Percentiles rank a stretch among this genome's conserved stretches.
Conservation (phyloP, 129 eudicot genomes). For the Chrysanthemum makinoi region DNA sequence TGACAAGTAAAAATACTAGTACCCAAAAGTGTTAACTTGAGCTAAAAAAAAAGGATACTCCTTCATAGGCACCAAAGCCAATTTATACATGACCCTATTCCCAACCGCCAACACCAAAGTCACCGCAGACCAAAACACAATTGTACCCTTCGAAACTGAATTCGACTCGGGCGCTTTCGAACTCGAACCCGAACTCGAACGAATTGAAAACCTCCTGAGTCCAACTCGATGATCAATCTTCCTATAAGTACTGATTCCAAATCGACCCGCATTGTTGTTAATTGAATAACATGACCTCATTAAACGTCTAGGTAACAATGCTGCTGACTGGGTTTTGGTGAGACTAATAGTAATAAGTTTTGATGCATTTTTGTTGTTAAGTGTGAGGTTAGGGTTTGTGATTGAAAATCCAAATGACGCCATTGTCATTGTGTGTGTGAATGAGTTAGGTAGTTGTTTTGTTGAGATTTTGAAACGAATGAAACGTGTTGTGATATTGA, state of each 20-base stretch:
- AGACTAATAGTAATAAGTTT: neutral
- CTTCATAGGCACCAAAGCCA: slow-evolving; percentile 92
- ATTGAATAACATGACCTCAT: neutral
- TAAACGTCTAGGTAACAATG: neutral
- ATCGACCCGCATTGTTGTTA: slow-evolving; percentile 11
- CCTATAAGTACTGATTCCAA: slow-evolving; percentile 19
- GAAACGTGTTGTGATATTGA: too few relatives aligned
- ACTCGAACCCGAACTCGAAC: slow-evolving; percentile 20
- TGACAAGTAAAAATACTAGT: neutral
- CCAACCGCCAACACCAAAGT: slow-evolving; percentile 66
- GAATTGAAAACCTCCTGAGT: slow-evolving; percentile 8
- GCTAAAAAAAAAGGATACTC: slow-evolving; percentile 88
- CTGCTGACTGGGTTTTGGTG: neutral
- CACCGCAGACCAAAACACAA: slow-evolving; percentile 48
- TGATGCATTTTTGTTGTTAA: neutral
- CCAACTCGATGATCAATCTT: slow-evolving; percentile 17
- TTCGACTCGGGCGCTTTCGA: neutral
- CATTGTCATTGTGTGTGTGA: neutral
- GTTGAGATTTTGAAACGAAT: too few relatives aligned
- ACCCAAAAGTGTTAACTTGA: slow-evolving; percentile 91
- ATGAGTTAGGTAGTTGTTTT: too few relatives aligned
- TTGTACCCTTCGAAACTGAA: slow-evolving; percentile 25
- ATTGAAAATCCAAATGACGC: neutral
- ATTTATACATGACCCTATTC: slow-evolving; percentile 84
- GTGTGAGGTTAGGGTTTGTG: neutral